A percentile compares a stretch with the other conserved stretches of the same genome.
These are phyloP conservation scores for Aspergillus neoniger DNA, from an alignment of 2,329 filamentous ascomycete species.

Conservation along the genomic window DNA sequence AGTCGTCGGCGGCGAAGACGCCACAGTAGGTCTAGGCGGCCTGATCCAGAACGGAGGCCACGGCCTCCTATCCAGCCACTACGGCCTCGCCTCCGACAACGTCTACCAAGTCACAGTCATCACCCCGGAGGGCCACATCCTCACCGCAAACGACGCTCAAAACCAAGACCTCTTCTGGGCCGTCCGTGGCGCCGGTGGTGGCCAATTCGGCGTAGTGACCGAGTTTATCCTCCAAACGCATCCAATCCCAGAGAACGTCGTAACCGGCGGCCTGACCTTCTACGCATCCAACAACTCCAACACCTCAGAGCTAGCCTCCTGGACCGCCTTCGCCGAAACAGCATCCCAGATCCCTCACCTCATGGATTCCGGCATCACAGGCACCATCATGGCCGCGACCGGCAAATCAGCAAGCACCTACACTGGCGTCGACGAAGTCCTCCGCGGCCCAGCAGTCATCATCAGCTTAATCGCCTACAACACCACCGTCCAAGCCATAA, in stretches of 20 bases:
- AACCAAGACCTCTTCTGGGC: conserved; percentile 55
- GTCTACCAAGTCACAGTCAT: conserved; percentile 31
- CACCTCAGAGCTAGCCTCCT: conserved; percentile 31
- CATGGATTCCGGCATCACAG: conserved; percentile 15
- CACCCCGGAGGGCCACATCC: conserved; percentile 31
- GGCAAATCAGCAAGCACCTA: not conserved
- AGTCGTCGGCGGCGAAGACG: conserved; percentile 58
- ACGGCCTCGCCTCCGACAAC: conserved; percentile 31
- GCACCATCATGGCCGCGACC: conserved; percentile 7
- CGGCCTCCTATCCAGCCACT: conserved; percentile 22
- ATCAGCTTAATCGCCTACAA: not conserved
- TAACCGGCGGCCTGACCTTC: conserved; percentile 18
- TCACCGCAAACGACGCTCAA: conserved; percentile 41
- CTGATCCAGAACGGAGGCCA: conserved; percentile 35
- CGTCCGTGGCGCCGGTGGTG: conserved; percentile 50
- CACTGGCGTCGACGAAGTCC: too few species aligned
- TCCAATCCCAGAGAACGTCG: conserved; percentile 20
- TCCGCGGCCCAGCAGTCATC: not conserved
- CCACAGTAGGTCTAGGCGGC: conserved; percentile 51
- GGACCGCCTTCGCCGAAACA: conserved; percentile 30
- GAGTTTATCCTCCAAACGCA: conserved; percentile 25
- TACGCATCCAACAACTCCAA: conserved; percentile 4
- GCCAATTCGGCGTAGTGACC: conserved; percentile 23
- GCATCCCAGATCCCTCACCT: conserved; percentile 27
- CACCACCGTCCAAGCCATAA: not conserved